These are phyloP conservation scores for Penicillium frequentans DNA, from an alignment of 2,329 filamentous ascomycete genomes.

Conservation along the genomic window DNA sequence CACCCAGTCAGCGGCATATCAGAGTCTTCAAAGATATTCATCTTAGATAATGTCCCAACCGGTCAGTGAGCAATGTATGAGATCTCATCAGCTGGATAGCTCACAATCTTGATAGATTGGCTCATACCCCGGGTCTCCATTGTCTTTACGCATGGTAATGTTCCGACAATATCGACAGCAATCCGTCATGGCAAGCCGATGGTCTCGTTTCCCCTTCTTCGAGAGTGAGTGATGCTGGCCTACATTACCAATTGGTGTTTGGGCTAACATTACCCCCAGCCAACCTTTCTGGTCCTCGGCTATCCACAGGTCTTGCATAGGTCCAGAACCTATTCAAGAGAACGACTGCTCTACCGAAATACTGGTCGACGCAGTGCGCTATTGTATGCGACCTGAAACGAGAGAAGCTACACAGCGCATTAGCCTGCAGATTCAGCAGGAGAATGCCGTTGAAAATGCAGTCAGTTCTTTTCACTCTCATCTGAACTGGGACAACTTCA, in stretches of 20 bases:
- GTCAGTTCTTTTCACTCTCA: slow-evolving; percentile 6
- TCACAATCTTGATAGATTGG: not conserved
- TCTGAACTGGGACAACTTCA: not conserved
- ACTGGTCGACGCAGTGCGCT: not conserved
- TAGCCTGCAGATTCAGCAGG: not conserved
- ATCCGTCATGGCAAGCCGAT: slow-evolving; percentile 1
- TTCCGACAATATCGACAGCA: not conserved
- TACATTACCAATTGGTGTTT: not conserved
- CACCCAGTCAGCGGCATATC: not conserved
- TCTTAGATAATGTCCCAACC: not conserved
- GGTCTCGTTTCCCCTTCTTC: slow-evolving; percentile 3
- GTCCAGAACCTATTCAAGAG: not conserved
- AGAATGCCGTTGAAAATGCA: not conserved
- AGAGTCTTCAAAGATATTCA: not conserved
- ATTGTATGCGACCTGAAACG: not conserved
- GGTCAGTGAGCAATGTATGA: not conserved
- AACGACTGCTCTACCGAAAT: not conserved
- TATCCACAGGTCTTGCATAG: not conserved
- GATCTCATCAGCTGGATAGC: not conserved
- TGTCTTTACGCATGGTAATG: not conserved
- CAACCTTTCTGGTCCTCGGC: not conserved
- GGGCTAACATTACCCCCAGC: not conserved
- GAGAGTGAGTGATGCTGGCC: slow-evolving; percentile 3
- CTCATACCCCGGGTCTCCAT: not conserved
- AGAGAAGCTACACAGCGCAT: not conserved